phyloP scores from a whole-genome alignment of 208 protist genomes.

The Porcisia deanei region DNA sequence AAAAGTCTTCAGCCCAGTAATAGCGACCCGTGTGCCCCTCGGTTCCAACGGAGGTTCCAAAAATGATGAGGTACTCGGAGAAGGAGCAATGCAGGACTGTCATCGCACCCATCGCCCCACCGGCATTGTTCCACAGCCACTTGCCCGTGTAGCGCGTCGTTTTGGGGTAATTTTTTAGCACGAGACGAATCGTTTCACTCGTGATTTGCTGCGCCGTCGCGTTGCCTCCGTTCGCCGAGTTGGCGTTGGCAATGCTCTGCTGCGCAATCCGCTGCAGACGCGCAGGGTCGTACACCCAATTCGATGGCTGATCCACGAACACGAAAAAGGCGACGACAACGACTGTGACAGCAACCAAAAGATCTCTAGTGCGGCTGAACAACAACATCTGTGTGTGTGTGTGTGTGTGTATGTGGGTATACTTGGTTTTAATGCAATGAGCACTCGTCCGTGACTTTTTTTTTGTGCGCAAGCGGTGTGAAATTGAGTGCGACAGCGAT shows the following conservation, averaged over 20 bases:
- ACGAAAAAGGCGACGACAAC: slow-evolving; percentile 44
- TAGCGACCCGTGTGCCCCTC: slow-evolving; percentile 91
- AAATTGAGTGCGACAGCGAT: too few species aligned
- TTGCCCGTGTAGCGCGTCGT: slow-evolving; percentile 53
- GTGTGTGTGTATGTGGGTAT: not conserved
- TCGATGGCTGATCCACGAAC: slow-evolving; percentile 54
- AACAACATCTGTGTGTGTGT: not conserved
- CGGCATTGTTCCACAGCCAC: slow-evolving; percentile 93
- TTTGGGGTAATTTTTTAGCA: slow-evolving; percentile 71
- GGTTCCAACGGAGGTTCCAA: slow-evolving; percentile 86
- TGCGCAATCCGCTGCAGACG: slow-evolving; percentile 71
- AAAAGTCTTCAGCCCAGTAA: slow-evolving; percentile 87
- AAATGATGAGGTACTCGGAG: slow-evolving; percentile 94
- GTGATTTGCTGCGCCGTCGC: slow-evolving; percentile 51
- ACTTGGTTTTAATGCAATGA: not conserved
- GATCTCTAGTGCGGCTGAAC: not conserved
- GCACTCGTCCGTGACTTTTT: too few species aligned
- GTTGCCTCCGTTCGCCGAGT: slow-evolving; percentile 39
- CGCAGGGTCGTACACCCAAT: slow-evolving; percentile 82
- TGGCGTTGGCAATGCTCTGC: slow-evolving; percentile 64
- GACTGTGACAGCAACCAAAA: slow-evolving; percentile 37
- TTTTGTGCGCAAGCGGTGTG: not conserved
- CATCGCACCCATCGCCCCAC: slow-evolving; percentile 92
- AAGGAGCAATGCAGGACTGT: slow-evolving; percentile 90
- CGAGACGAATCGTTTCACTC: slow-evolving; percentile 59